phyloP scores from a whole-genome alignment of 495 filamentous ascomycete genomes.

The Cladorrhinum samala region DNA sequence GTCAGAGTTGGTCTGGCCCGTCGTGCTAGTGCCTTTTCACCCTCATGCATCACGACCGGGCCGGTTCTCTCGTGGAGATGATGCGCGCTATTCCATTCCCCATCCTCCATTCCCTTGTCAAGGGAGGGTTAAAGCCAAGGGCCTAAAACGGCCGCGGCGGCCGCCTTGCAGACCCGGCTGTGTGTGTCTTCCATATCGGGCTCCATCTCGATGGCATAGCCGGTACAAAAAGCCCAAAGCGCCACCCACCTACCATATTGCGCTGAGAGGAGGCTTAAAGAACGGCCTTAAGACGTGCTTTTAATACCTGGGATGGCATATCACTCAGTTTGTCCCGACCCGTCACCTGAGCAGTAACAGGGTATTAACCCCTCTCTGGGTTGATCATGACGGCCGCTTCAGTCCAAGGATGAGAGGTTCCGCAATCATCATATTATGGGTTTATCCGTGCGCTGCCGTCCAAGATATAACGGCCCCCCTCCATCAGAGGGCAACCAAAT shows the following conservation, averaged over 20 bases:
- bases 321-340: slow-evolving; percentile 14
- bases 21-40: not conserved
- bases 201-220: slow-evolving; percentile 9
- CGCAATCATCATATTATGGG: slow-evolving; percentile 21
- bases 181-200: not conserved
- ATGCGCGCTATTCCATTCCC: not conserved
- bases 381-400: slow-evolving; percentile 18
- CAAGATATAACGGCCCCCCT: slow-evolving; percentile 11
- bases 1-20: not conserved
- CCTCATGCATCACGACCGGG: not conserved
- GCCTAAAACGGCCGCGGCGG: slow-evolving; percentile 1
- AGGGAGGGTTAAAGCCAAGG: not conserved
- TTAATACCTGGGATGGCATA: slow-evolving; percentile 17
- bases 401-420: slow-evolving; percentile 21
- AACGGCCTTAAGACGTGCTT: slow-evolving; percentile 12
- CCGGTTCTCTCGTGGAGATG: not conserved
- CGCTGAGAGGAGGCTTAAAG: slow-evolving; percentile 11
- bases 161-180: slow-evolving; percentile 5
- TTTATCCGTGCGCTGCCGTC: slow-evolving; percentile 24
- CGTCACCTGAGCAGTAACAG: slow-evolving; percentile 24
- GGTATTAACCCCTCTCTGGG: slow-evolving; percentile 18
- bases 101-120: not conserved
- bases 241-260: not conserved
- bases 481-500: slow-evolving; percentile 12
- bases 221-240: not conserved